Base-by-base conservation (phyloP, 371 early-diverging fungal species). In the Dichotomocladium elegans region DNA sequence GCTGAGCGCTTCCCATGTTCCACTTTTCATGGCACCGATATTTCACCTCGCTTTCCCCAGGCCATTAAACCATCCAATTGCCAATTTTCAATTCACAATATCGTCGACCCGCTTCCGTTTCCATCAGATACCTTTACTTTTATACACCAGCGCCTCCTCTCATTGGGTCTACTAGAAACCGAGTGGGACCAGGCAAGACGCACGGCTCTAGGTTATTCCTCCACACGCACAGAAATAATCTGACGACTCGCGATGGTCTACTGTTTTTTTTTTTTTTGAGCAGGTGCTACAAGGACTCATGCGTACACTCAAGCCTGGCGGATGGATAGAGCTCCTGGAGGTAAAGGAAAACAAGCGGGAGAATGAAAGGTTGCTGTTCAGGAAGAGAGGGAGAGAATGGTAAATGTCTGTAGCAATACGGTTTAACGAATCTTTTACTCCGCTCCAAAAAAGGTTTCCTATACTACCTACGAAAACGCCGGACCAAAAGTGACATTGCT, bases 41-140 rank as follows among this genome's bases (percentile, higher is more conserved):
- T 54, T 29, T 46, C 50, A 11, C 41, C 49, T 7, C 53, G 53
- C 7, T 63, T 48, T 51, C 63, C 63, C 7, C 31, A 31, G 17
- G 47, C 29, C 15, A 47, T 58, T 43, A 53, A 55, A 27, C 63
- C 63, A 11, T 21, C 35, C 17, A 63, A 63, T 56, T 68, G 68
- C 10, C 60, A 70, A 21, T 80, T 83, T 54, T 56, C 61, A 17
- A 58, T 74, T 14, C 65, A 72, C 53, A 84, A 84, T 45, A 66
- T 84, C 47, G 62, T 72, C 9, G 70, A 82, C 14, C 64, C 71
- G 0, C 45, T 82, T 14, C 80, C 82, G 11, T 81, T 72, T 55
- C 68, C 77, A 4, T 72, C 74, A 41, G 62, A 73, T 41, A 49
- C 61, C 31, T 80, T 82, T 64, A 80, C 77, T 40, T 81, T 70